Percentiles rank a stretch among this genome's conserved stretches.
Conservation (phyloP, 805 yeast genomes). For the Candida manassasensis region DNA sequence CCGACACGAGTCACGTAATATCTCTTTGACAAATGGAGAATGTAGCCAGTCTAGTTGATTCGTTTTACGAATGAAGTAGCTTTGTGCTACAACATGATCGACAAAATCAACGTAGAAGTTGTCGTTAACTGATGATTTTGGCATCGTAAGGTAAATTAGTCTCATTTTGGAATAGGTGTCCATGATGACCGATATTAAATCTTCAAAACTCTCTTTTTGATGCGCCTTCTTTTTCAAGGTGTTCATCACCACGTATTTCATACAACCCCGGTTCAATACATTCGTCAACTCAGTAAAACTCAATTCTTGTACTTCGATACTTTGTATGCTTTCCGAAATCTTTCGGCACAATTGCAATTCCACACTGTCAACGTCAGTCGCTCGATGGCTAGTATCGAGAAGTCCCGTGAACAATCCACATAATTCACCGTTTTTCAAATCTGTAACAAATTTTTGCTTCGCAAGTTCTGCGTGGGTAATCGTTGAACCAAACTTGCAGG, state of each 20-base stretch:
- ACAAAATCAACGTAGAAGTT: not conserved
- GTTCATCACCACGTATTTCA: slow-evolving; percentile 3
- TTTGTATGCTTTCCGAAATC: not conserved
- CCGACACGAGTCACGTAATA: slow-evolving; percentile 10
- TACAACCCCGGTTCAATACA: not conserved
- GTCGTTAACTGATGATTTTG: not conserved
- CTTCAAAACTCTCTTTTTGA: slow-evolving; percentile 1
- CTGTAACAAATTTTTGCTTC: slow-evolving; percentile 13
- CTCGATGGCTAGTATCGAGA: not conserved
- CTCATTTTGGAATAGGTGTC: slow-evolving; percentile 4
- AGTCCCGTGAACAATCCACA: slow-evolving; percentile 1
- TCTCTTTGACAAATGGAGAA: slow-evolving; percentile 10
- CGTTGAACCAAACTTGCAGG: slow-evolving; percentile 5
- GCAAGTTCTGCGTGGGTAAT: slow-evolving; percentile 14
- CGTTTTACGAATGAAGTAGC: slow-evolving; percentile 14
- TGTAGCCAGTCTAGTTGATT: slow-evolving; percentile 14
- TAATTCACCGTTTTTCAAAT: slow-evolving; percentile 6
- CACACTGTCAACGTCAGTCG: not conserved
- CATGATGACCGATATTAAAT: not conserved
- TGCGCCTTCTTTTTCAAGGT: slow-evolving; percentile 2
- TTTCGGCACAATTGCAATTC: not conserved
- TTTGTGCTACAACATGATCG: slow-evolving; percentile 7
- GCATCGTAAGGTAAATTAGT: not conserved
- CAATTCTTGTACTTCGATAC: slow-evolving; percentile 1
- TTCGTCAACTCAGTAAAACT: slow-evolving; percentile 1